A percentile compares a stretch with the other conserved stretches of the same genome.
phyloP scores from a whole-genome alignment of 495 filamentous ascomycete genomes.

The Ramalina peruviana region DNA sequence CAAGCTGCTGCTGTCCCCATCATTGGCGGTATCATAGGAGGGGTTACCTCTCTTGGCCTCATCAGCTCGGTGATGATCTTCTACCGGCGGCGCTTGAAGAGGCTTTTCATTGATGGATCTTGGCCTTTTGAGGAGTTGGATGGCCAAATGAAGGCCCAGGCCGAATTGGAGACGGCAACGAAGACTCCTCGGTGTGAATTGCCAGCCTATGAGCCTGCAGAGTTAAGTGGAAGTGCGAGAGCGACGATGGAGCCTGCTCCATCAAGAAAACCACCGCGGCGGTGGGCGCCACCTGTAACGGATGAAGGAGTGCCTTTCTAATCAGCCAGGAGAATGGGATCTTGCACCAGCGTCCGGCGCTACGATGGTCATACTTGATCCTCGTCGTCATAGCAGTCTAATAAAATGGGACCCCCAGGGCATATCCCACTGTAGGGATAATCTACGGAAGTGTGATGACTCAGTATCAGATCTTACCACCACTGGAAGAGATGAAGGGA shows the following conservation, averaged over 20 bases:
- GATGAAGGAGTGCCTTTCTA: constrained; percentile 1
- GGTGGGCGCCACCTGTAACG: constrained; percentile 1
- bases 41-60: background rate
- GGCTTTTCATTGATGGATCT: background rate
- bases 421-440: background rate
- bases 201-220: constrained; percentile 1
- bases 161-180: background rate
- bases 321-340: background rate
- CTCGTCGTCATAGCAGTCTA: no score
- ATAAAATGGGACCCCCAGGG: no score
- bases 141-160: background rate
- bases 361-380: no score
- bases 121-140: constrained; percentile 10
- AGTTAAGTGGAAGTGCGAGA: background rate
- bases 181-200: constrained; percentile 1
- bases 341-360: no score
- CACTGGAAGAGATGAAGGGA: no score
- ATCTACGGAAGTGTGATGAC: no score
- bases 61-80: background rate
- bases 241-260: background rate
- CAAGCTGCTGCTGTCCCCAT: background rate
- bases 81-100: background rate
- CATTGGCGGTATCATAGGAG: constrained; percentile 1
- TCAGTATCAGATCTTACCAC: no score
- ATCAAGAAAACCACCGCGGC: background rate